A percentile compares a stretch with the other conserved stretches of the same genome.
These are phyloP conservation scores for Bryoglossum gracile DNA, from an alignment of 495 filamentous ascomycete genomes.

Conservation along the genomic window DNA sequence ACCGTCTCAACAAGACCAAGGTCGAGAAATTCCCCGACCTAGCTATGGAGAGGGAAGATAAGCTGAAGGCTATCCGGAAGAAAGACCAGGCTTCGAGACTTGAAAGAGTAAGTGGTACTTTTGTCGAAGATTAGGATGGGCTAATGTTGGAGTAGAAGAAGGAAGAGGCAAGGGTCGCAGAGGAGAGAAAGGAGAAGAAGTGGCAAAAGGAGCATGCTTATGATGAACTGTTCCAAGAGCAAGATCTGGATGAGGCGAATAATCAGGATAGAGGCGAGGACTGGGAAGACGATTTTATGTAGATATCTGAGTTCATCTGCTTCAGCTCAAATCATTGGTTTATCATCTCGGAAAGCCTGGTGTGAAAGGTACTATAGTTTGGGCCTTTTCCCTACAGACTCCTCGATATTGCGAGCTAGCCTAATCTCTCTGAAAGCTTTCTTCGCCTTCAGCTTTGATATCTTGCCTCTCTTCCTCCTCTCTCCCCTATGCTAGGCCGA, in stretches of 20 bases:
- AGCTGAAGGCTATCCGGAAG: slow-evolving; percentile 57
- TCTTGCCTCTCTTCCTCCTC: no score
- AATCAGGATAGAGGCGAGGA: slow-evolving; percentile 59
- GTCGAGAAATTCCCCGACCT: slow-evolving; percentile 81
- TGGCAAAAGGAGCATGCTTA: slow-evolving; percentile 94
- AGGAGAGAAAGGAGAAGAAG: slow-evolving; percentile 79
- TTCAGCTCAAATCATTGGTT: no score
- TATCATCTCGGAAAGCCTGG: no score
- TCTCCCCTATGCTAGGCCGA: no score
- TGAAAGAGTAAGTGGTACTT: slow-evolving; percentile 47
- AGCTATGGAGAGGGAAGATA: slow-evolving; percentile 66
- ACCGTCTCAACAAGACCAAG: slow-evolving; percentile 93
- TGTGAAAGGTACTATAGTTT: no score
- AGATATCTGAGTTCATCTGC: no score
- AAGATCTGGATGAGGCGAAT: slow-evolving; percentile 54
- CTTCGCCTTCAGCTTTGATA: no score
- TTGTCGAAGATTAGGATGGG: neutral
- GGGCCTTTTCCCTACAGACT: no score
- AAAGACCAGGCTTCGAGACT: slow-evolving; percentile 60
- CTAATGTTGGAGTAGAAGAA: slow-evolving; percentile 46
- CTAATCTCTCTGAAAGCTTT: no score
- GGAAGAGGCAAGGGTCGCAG: slow-evolving; percentile 67
- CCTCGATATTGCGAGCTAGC: no score
- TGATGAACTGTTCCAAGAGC: slow-evolving; percentile 71
- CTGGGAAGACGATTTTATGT: slow-evolving; percentile 74